Evolutionary conservation across 2,329 filamentous ascomycete genomes (phyloP), one percentile per base, ranked within the genome.

Genomic region (Penicillium rolfsii): DNA sequence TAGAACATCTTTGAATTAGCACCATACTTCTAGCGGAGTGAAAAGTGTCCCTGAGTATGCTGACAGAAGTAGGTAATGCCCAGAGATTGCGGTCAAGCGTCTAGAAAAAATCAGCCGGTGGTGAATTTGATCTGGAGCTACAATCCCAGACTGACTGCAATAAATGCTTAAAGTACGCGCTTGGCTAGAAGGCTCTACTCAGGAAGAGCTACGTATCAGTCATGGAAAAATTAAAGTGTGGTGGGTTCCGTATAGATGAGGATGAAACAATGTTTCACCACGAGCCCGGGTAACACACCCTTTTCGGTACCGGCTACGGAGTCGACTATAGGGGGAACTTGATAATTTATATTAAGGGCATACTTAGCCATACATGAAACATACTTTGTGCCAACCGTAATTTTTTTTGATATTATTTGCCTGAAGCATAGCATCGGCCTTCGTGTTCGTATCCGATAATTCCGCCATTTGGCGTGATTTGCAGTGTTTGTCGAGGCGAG

Each of bases 241-340:
- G 7, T 26, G 46, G n/a, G 41, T 36, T 52, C 49, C 35, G 33
- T 12, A 40, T 52, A 26, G 16, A 52, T 38, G 22, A 52, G 0
- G 49, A 5, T 40, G 35, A 52, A 40, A 52, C 35, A 40, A n/a
- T 52, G 49, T 52, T 28, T 52, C 49, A 40, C 5, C 5, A 52
- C 33, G 11, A 8, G 30, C 30, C 33, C 49, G 48, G 49, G 22
- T 38, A 16, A 40, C 28, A 40, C 19, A 16, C 49, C 22, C 19
- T 52, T 52, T 52, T 33, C 24, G 49, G 30, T 11, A 38, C n/a
- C 19, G 35, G 16, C 33, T 22, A 33, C 30, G 30, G 11, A 11
- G 30, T 33, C 9, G 4, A 52, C 46, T 35, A 14, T 52, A 22
- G 14, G 5, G 8, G 22, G 26, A 50, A 50, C 35, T 40, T 4